Evolutionary conservation across 768 basidiomycete species (phyloP), one percentile per base, ranked within the genome.

Genomic region (Tubosaeta sp.): DNA sequence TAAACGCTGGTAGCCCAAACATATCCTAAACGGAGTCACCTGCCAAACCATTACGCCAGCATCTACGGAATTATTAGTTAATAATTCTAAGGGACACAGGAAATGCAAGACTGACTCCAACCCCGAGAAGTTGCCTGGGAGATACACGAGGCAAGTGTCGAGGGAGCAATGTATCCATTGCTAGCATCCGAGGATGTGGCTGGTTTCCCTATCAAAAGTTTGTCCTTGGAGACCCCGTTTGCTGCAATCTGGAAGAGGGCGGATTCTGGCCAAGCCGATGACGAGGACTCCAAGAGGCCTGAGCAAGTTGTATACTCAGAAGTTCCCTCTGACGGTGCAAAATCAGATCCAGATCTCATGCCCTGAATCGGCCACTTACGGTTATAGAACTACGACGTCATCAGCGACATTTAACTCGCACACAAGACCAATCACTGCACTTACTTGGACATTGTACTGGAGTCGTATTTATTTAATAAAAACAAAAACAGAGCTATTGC

Each of bases 151-250:
- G 83, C 78, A 10, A 91, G 72, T 6, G 77, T 78, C 7, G 73
- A 68, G 2, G 83, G 71, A 34, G 71, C 72, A 65, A 90, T 85
- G 53, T 72, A 79, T 5, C 75, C 83, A 56, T 79, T 85, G 55
- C 55, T 76, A 2, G 84, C 83, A 48, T 82, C 80, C 9, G 69
- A 59, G 8, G 56, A 57, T 0, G 74, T 52, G 2, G 81, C 82
- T 2, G 86, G 86, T 67, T 91, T 91, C 6, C 88, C 88, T 60
- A 91, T 86, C 54, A 89, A 81, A 47, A 89, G 73, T 68, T 91
- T 89, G 64, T 77, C 66, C 44, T 82, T 61, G 3, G 75, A 64
- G 8, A 89, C 78, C 22, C 84, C 85, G 52, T 69, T 78, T 1
- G 76, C 74, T 17, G 70, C 68, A 49, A 80, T 78, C 58, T 80